A percentile compares a stretch with the other conserved stretches of the same genome.
phyloP scores from a whole-genome alignment of 345 rosid genomes.

The Aquilaria yunnanensis region DNA sequence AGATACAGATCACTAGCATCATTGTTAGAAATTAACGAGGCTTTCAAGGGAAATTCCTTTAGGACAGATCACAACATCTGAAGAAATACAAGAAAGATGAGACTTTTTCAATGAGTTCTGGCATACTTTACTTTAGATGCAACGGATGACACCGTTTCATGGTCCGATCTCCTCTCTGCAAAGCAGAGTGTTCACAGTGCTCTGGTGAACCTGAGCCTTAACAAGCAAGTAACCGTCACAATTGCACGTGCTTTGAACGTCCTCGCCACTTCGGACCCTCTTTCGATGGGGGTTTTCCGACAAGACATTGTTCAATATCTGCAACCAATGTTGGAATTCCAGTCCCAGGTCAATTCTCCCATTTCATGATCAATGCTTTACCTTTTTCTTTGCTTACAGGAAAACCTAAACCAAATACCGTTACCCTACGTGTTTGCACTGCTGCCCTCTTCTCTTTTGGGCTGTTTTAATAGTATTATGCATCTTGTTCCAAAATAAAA shows the following conservation, averaged over 20 bases:
- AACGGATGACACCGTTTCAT: constrained; percentile 27
- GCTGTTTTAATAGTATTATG: no score
- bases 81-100: no score
- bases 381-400: constrained; percentile 81
- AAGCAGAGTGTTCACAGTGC: constrained; percentile 39
- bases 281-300: constrained; percentile 62
- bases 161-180: constrained; percentile 58
- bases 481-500: no score
- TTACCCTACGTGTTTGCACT: constrained; percentile 39
- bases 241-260: constrained; percentile 63
- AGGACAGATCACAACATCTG: no score
- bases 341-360: no score
- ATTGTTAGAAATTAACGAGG: constrained; percentile 66
- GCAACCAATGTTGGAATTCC: constrained; percentile 26
- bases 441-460: background rate
- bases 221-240: constrained; percentile 55
- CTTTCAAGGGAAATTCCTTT: constrained; percentile 16
- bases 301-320: constrained; percentile 45
- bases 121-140: background rate
- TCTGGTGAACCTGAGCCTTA: constrained; percentile 41
- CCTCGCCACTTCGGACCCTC: constrained; percentile 54
- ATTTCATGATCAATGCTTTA: constrained; percentile 20
- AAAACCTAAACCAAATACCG: constrained; percentile 39
- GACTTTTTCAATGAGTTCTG: no score
- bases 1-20: constrained; percentile 56